Evolutionary conservation across 345 rosid genomes (phyloP), one percentile per base, ranked within the genome.

Genomic region (Diplotaxis tenuifolia): DNA sequence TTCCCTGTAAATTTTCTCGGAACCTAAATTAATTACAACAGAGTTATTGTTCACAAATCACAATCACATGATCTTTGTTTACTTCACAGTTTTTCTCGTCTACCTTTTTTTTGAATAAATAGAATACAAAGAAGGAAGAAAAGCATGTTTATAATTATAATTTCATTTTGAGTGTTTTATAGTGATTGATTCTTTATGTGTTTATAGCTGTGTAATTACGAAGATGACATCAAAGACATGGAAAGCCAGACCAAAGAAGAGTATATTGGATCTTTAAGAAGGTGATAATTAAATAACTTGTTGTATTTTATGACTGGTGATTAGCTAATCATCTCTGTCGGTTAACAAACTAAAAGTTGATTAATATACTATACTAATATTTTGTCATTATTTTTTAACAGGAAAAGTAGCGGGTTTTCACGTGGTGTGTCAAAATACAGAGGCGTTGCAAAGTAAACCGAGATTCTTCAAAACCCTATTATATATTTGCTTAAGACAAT

Each of bases 401-500:
- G 98, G 68, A 94, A 91, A 74, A 91, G 97, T 67, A 94, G 95
- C 77, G 98, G 98, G 22, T 94, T 94, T 57, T 91, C 98, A 38
- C 97, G 97, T 5, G 96, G 98, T 12, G 97, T 89, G 15, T 94
- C 98, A 4, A 94, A 94, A 70, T 94, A 83, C 57, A 84, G 98
- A 85, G 98, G 97, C 14, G 96, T 94, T 3, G 98, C 98, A 42
- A 91, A 96, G 98, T 94, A 86, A 68, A 27, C 0, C 11, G 0
- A 9, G 7, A 14, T 53, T 16, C 29, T 22, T 8, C 7, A 38
- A 15, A 0, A 32, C n/a, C n/a, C n/a, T n/a, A 23, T 8, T 34
- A 7, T 16, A 62, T 22, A 14, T 10, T 49, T 19, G 9, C 36
- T 20, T 10, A 57, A 0, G 10, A 47, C 1, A 29, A n/a, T 49